Conservation (phyloP, 148 eudicot genomes). For the Arctostaphylos glauca region DNA sequence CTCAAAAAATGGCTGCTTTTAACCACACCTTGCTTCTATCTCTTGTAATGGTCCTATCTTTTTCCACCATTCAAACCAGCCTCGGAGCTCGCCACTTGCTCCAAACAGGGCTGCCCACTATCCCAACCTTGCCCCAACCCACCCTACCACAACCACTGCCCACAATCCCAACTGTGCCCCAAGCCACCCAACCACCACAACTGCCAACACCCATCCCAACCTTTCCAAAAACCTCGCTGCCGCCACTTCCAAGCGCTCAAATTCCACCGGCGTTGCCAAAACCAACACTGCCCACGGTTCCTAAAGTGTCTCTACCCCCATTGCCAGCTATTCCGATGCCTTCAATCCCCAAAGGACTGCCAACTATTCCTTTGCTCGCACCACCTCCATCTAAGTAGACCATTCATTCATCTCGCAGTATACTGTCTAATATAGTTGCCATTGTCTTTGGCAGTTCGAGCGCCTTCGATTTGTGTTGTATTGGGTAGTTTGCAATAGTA, state of each 20-base stretch:
- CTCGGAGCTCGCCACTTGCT: constrained; percentile 17
- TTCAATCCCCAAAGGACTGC: background rate
- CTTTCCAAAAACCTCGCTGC: constrained; percentile 13
- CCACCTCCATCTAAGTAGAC: too few relatives aligned
- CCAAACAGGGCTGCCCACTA: background rate
- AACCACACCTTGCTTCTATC: background rate
- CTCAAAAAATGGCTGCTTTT: background rate
- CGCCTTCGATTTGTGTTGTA: too few relatives aligned
- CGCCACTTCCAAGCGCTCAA: background rate
- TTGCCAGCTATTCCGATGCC: background rate
- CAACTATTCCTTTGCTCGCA: background rate
- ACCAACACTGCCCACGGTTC: background rate
- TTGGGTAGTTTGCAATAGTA: too few relatives aligned
- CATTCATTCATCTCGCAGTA: too few relatives aligned
- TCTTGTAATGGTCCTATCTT: background rate
- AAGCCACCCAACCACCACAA: constrained; percentile 12
- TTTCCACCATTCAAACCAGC: background rate
- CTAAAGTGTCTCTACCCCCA: background rate
- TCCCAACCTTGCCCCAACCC: background rate
- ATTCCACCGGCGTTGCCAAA: constrained; percentile 10
- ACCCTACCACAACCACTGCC: too few relatives aligned
- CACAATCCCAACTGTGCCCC: background rate
- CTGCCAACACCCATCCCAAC: background rate
- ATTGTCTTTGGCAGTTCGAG: too few relatives aligned
- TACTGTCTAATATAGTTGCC: too few relatives aligned